Evolutionary conservation across 345 rosid genomes (phyloP), one percentile per base, ranked within the genome.

Genomic region (Populus simonii): DNA sequence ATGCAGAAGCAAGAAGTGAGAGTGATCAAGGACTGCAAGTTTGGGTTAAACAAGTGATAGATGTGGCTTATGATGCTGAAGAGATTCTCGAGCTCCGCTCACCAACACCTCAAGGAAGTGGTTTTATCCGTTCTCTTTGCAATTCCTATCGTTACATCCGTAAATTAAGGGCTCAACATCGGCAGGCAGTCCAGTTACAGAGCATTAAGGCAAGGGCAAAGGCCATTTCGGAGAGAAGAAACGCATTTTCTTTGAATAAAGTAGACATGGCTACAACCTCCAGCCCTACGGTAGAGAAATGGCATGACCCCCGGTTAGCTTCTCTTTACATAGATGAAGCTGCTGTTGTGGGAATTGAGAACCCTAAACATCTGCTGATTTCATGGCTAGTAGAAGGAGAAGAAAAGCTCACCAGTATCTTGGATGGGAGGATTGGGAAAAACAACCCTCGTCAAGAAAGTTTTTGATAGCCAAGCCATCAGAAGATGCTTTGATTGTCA

Each of bases 1-100:
- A 62, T 25, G 71, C 77, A 62, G 77, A 74, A 29, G 77, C 77
- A 25, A 74, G 77, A 65, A 43, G 70, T n/a, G 77, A 43, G 51
- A 25, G 55, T 36, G 59, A 74, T 22, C 70, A 41, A 41, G 70
- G 70, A 38, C 25, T 39, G 9, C 23, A 73, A 73, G n/a, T 23
- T 15, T 38, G 76, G 76, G 68, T 65, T 59, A 41, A 39, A 23
- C 77, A 74, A 22, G 77, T 74, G 13, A 74, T 71, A 65, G 71
- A 62, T 29, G 39, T 74, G 27, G 77, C 71, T 43, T 74, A 66
- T 43, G 70, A 65, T 63, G 70, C 70, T 25, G 25, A 25, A 25
- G 77, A 74, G 18, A 59, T 45, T 31, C 33, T 41, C 10, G 45
- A 41, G 71, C 35, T 62, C n/a, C 61, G 35, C 18, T 25, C 18